Conservation (phyloP, 1,284 basidiomycete species). For the Inonotus obliquus region DNA sequence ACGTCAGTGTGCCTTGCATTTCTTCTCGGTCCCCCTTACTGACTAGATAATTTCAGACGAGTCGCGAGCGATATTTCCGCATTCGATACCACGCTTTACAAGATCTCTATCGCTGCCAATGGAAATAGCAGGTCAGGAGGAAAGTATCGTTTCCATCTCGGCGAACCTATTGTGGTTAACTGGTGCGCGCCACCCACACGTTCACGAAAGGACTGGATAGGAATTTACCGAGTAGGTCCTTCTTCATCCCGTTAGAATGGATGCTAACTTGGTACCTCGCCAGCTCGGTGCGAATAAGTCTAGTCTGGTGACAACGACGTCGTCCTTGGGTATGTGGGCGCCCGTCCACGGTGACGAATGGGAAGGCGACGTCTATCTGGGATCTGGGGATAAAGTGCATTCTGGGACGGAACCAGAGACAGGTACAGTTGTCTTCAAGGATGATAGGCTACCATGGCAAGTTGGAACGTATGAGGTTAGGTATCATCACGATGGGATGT, state of each 20-base stretch:
- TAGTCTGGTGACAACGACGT: constrained; percentile 79
- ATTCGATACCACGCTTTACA: constrained; percentile 79
- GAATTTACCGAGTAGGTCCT: constrained; percentile 71
- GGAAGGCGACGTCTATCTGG: constrained; percentile 79
- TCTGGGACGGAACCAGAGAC: constrained; percentile 42
- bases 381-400: constrained; percentile 35
- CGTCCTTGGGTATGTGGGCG: constrained; percentile 88
- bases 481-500: constrained; percentile 91
- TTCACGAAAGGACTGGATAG: constrained; percentile 96
- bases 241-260: background rate
- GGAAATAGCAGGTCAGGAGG: constrained; percentile 33
- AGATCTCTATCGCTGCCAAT: constrained; percentile 56
- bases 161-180: constrained; percentile 81
- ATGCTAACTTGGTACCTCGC: constrained; percentile 17
- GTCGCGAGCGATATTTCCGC: constrained; percentile 76
- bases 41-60: constrained; percentile 46
- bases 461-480: constrained; percentile 86
- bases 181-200: constrained; percentile 89
- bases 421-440: constrained; percentile 75
- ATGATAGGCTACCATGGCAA: constrained; percentile 80
- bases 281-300: constrained; percentile 86
- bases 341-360: constrained; percentile 91
- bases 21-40: background rate
- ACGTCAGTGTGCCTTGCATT: constrained; percentile 48
- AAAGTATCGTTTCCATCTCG: constrained; percentile 75